phyloP scores from a whole-genome alignment of 768 basidiomycete species.

The Epithele typhae region DNA sequence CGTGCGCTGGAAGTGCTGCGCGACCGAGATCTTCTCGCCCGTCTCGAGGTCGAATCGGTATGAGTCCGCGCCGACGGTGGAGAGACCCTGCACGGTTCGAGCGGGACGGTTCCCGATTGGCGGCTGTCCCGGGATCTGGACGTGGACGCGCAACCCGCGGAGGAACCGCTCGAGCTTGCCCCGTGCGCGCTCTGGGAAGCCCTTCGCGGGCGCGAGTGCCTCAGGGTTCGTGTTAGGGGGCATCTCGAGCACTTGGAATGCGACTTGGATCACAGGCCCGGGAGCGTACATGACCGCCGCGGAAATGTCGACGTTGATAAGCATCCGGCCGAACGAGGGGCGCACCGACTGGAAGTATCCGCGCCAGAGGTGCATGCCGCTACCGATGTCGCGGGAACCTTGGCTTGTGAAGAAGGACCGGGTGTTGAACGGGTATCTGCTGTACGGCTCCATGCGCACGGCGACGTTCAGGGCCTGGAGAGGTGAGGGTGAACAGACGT shows the following conservation, averaged over 20 bases:
- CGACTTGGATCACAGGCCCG: slow-evolving; percentile 55
- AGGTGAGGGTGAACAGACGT: no score
- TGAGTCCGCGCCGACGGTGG: slow-evolving; percentile 45
- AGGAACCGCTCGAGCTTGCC: slow-evolving; percentile 53
- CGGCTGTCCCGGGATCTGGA: slow-evolving; percentile 21
- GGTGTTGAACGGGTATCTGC: slow-evolving; percentile 63
- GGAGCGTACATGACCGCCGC: slow-evolving; percentile 73
- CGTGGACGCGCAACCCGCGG: slow-evolving; percentile 47
- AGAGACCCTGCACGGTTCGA: slow-evolving; percentile 61
- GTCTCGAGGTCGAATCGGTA: slow-evolving; percentile 54
- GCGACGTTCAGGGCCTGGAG: slow-evolving; percentile 62
- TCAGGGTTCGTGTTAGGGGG: slow-evolving; percentile 24
- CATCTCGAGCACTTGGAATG: slow-evolving; percentile 48
- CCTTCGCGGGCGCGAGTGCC: slow-evolving; percentile 34
- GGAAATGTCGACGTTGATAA: slow-evolving; percentile 76
- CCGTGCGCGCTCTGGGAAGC: slow-evolving; percentile 49
- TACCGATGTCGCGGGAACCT: slow-evolving; percentile 50
- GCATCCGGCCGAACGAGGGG: slow-evolving; percentile 59
- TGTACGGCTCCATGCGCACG: slow-evolving; percentile 66
- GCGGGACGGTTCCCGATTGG: slow-evolving; percentile 31
- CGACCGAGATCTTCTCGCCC: slow-evolving; percentile 52
- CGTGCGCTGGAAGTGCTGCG: slow-evolving; percentile 53
- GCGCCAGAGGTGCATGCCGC: slow-evolving; percentile 66
- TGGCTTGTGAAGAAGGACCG: slow-evolving; percentile 65
- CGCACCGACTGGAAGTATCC: slow-evolving; percentile 79